Evolutionary conservation across 768 basidiomycete genomes (phyloP).

Genomic region (Agrocybe chaxingu): DNA sequence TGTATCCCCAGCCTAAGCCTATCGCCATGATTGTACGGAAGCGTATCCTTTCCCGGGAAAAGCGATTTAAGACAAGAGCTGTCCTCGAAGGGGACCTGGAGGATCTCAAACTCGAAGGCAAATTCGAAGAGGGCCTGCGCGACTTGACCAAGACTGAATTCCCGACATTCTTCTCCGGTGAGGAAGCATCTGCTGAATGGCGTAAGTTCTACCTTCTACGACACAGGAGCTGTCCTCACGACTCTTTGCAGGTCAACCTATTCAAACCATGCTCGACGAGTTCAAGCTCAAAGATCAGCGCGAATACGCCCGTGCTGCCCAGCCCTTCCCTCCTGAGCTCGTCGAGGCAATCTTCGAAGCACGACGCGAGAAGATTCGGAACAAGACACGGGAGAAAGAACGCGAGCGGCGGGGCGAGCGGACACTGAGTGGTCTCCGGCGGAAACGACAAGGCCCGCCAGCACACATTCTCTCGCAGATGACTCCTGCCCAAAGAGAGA

Average conservation of each 20-base stretch:
- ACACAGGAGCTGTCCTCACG: neutral
- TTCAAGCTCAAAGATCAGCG: conserved; percentile 32
- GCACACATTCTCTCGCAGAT: conserved; percentile 55
- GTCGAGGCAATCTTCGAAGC: conserved; percentile 50
- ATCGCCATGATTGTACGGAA: conserved; percentile 67
- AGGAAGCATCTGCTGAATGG: conserved; percentile 27
- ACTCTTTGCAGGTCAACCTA: conserved; percentile 29
- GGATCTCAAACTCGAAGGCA: conserved; percentile 31
- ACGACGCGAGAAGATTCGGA: conserved; percentile 54
- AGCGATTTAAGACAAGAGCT: conserved; percentile 36
- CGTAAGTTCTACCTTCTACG: conserved; percentile 29
- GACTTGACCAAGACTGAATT: neutral
- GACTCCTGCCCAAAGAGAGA: conserved; percentile 40
- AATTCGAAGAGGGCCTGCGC: conserved; percentile 30
- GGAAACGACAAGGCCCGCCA: conserved; percentile 57
- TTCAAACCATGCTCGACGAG: conserved; percentile 24
- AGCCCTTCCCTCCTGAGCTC: conserved; percentile 46
- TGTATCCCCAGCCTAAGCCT: conserved; percentile 75
- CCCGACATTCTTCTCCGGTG: conserved; percentile 17
- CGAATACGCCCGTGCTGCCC: conserved; percentile 39
- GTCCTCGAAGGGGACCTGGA: conserved; percentile 26
- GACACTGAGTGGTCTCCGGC: conserved; percentile 40
- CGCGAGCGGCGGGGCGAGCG: conserved; percentile 68
- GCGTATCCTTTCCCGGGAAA: conserved; percentile 33
- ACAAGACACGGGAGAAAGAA: conserved; percentile 60